Evolutionary conservation across 371 early-diverging fungal species (phyloP).

Genomic region (Encephalitozoon intestinalis): DNA sequence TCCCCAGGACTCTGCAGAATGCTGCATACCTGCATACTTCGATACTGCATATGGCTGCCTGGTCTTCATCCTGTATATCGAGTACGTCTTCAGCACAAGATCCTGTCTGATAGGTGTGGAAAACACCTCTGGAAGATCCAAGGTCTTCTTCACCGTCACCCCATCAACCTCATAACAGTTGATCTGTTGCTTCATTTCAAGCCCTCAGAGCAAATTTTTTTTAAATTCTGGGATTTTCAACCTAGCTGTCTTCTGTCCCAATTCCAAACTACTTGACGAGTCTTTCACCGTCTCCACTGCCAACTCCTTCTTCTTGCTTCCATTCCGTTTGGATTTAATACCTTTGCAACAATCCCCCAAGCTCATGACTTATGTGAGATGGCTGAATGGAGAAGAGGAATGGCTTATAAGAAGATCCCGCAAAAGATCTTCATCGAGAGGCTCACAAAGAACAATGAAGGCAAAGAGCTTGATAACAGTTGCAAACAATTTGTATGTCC

Average conservation of each 20-base stretch:
- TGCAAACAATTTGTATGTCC: constrained; percentile 56
- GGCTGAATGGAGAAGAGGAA: neutral
- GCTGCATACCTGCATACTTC: constrained; percentile 95
- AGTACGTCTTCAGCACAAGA: constrained; percentile 87
- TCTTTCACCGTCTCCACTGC: neutral
- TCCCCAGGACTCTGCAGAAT: constrained; percentile 98
- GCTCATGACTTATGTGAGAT: constrained; percentile 8
- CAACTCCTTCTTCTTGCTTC: neutral
- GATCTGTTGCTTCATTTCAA: constrained; percentile 34
- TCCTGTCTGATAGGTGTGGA: constrained; percentile 91
- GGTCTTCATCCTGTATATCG: constrained; percentile 92
- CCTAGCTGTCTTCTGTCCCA: neutral
- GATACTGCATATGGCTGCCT: constrained; percentile 95
- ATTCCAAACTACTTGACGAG: neutral
- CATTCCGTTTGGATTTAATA: neutral
- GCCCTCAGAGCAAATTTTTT: constrained; percentile 40
- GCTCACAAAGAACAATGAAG: neutral
- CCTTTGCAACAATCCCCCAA: neutral
- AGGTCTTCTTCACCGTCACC: constrained; percentile 27
- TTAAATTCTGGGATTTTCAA: constrained; percentile 1
- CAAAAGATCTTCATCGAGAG: neutral
- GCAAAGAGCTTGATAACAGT: constrained; percentile 37
- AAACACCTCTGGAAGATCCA: constrained; percentile 83
- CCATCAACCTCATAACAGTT: constrained; percentile 48
- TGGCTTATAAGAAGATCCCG: constrained; percentile 9